These are phyloP conservation scores for Fusarium chuoi DNA, from an alignment of 2,329 filamentous ascomycete species.

Conservation along the genomic window DNA sequence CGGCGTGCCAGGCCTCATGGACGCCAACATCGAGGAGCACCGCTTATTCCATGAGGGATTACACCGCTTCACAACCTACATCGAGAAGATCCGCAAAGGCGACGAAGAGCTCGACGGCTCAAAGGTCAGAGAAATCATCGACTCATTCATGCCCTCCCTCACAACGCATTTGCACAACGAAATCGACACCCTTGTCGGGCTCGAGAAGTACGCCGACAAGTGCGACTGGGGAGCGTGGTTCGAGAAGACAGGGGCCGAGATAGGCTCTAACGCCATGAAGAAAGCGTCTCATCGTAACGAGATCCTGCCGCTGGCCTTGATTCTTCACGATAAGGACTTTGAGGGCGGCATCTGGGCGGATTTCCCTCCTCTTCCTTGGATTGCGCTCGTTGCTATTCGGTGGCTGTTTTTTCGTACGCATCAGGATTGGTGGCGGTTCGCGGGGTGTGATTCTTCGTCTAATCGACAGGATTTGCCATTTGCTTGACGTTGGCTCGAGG, in stretches of 20 bases:
- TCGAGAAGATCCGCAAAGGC: slow-evolving; percentile 42
- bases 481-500: slow-evolving; percentile 31
- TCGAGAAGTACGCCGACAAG: slow-evolving; percentile 49
- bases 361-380: slow-evolving; percentile 45
- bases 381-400: slow-evolving; percentile 44
- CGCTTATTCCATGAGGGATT: slow-evolving; percentile 52
- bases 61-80: slow-evolving; percentile 46
- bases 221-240: slow-evolving; percentile 50
- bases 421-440: slow-evolving; percentile 52
- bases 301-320: slow-evolving; percentile 37
- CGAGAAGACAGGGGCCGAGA: slow-evolving; percentile 26
- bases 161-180: slow-evolving; percentile 52
- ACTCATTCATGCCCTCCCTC: slow-evolving; percentile 48
- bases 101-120: slow-evolving; percentile 47
- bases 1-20: slow-evolving; percentile 53
- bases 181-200: slow-evolving; percentile 49
- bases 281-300: slow-evolving; percentile 29
- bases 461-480: slow-evolving; percentile 50
- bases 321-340: slow-evolving; percentile 44
- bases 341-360: slow-evolving; percentile 41
- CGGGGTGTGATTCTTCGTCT: slow-evolving; percentile 45
- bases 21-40: slow-evolving; percentile 55
- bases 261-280: slow-evolving; percentile 30
- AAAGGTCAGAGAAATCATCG: slow-evolving; percentile 36
- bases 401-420: slow-evolving; percentile 49